phyloP scores from a whole-genome alignment of 176 grass and related monocot species.

The Triticum timopheevii region DNA sequence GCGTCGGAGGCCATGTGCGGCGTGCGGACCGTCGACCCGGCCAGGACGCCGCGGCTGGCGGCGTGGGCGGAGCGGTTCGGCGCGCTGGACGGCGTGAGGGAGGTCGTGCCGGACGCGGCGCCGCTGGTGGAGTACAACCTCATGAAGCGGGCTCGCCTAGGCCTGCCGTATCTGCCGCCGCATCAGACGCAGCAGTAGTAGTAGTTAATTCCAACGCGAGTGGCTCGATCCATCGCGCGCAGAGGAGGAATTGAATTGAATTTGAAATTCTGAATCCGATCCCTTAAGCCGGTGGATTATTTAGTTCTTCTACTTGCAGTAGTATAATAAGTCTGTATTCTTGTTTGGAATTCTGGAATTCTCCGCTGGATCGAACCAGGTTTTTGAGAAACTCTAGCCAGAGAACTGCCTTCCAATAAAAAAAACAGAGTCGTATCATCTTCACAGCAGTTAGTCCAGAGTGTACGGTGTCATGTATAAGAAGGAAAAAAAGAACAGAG shows the following conservation, averaged over 20 bases:
- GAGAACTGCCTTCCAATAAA: too few relatives aligned
- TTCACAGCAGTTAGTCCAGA: too few relatives aligned
- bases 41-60: conserved; percentile 11
- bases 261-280: not conserved
- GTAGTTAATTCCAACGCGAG: not conserved
- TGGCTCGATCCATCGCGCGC: not conserved
- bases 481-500: too few relatives aligned
- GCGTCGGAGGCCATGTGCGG: conserved; percentile 21
- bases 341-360: not conserved
- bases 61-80: conserved; percentile 19
- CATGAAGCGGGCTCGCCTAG: conserved; percentile 2
- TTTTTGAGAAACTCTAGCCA: too few relatives aligned
- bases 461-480: too few relatives aligned
- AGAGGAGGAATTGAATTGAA: not conserved
- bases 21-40: not conserved
- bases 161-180: not conserved
- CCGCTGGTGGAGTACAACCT: conserved; percentile 19
- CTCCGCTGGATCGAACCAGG: not conserved
- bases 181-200: not conserved
- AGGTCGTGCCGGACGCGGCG: not conserved
- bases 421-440: too few relatives aligned
- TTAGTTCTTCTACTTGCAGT: not conserved
- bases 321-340: not conserved
- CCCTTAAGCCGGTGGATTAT: too few relatives aligned
- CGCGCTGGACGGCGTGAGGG: not conserved